phyloP scores from a whole-genome alignment of 768 basidiomycete genomes.

The Rhizopogon sp. region DNA sequence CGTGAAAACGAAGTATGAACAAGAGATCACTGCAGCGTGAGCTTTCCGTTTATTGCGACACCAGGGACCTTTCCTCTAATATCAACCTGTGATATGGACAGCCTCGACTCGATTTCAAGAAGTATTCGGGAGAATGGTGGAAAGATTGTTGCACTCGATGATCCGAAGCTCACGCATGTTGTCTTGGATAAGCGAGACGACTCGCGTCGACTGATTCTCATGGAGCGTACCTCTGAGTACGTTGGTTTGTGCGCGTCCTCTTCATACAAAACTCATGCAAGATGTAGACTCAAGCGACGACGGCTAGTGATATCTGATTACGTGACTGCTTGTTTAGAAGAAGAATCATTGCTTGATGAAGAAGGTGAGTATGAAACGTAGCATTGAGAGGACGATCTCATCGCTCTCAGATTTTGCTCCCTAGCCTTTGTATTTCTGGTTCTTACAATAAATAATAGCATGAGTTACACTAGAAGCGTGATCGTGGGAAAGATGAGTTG shows the following conservation, averaged over 20 bases:
- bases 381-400: neutral
- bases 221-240: conserved; percentile 68
- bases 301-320: conserved; percentile 76
- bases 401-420: conserved; percentile 19
- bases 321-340: conserved; percentile 76
- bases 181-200: conserved; percentile 80
- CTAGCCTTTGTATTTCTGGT: neutral
- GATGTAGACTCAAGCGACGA: conserved; percentile 68
- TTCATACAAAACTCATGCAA: conserved; percentile 8
- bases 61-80: neutral
- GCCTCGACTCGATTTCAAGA: conserved; percentile 48
- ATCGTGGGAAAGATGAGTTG: conserved; percentile 20
- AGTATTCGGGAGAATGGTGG: conserved; percentile 71
- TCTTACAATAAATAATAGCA: neutral
- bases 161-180: conserved; percentile 83
- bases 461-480: neutral
- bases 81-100: conserved; percentile 22
- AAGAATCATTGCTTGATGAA: conserved; percentile 79
- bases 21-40: conserved; percentile 51
- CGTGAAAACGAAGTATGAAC: conserved; percentile 49
- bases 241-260: conserved; percentile 26
- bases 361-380: conserved; percentile 50
- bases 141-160: conserved; percentile 56
- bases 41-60: conserved; percentile 6
- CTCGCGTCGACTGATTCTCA: conserved; percentile 65